A percentile compares a stretch with the other conserved stretches of the same genome.
These are phyloP conservation scores for Magnaporthiopsis poae DNA, from an alignment of 2,329 filamentous ascomycete species.

Conservation along the genomic window DNA sequence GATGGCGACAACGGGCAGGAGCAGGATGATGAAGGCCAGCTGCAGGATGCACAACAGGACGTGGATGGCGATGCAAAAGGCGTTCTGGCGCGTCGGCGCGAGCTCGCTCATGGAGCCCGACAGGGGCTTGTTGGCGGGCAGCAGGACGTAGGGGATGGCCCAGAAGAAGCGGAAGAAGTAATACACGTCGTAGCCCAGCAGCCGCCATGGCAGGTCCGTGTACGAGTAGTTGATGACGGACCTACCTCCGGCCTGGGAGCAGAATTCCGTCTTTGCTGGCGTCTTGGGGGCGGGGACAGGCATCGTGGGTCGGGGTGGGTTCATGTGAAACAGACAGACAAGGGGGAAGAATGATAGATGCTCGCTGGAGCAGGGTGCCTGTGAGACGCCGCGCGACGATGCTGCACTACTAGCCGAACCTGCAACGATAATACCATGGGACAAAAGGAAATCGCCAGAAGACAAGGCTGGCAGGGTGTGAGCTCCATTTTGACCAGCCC, in stretches of 20 bases:
- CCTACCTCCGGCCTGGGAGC: conserved; percentile 47
- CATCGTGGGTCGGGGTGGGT: conserved; percentile 2
- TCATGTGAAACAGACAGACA: background rate
- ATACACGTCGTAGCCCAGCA: conserved; percentile 43
- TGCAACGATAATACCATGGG: background rate
- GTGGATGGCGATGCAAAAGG: conserved; percentile 49
- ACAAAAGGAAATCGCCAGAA: background rate
- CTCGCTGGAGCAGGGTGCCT: background rate
- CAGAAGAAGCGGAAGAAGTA: conserved; percentile 45
- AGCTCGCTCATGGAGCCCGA: conserved; percentile 55
- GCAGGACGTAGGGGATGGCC: conserved; percentile 51
- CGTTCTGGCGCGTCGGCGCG: conserved; percentile 45
- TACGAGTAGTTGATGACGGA: conserved; percentile 53
- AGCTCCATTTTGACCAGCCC: background rate
- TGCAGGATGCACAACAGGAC: conserved; percentile 49
- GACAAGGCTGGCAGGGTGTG: background rate
- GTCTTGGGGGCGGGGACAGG: conserved; percentile 3
- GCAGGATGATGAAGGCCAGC: conserved; percentile 38
- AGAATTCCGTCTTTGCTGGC: conserved; percentile 34
- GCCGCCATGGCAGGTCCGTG: conserved; percentile 43
- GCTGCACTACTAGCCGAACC: background rate
- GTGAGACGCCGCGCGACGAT: background rate
- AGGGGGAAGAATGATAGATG: background rate
- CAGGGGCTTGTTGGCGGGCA: conserved; percentile 41
- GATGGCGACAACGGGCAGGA: conserved; percentile 39